Conservation (phyloP, 495 filamentous ascomycete species). For the Neurospora discreta region DNA sequence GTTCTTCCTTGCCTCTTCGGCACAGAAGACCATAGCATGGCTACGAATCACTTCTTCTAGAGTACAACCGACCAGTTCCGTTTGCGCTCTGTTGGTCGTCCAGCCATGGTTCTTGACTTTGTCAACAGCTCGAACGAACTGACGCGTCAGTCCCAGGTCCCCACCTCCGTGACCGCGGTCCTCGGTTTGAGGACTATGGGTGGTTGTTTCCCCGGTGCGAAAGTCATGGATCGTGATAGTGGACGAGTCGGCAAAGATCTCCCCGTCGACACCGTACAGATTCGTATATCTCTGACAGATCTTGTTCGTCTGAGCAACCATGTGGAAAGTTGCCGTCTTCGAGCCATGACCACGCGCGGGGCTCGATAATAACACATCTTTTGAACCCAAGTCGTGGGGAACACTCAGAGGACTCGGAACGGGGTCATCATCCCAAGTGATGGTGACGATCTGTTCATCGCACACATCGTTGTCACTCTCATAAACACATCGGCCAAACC, state of each 20-base stretch:
- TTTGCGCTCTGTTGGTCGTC: constrained; percentile 63
- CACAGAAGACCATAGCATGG: constrained; percentile 90
- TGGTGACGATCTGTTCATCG: constrained; percentile 81
- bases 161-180: constrained; percentile 72
- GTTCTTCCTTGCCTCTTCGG: constrained; percentile 68
- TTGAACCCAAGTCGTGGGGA: not conserved
- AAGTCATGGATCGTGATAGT: constrained; percentile 58
- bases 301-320: constrained; percentile 81
- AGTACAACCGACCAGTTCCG: constrained; percentile 62
- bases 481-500: constrained; percentile 92
- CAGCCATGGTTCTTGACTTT: constrained; percentile 61
- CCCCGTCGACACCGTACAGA: constrained; percentile 76
- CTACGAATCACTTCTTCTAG: constrained; percentile 77
- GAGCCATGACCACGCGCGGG: constrained; percentile 40
- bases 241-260: constrained; percentile 67
- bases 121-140: constrained; percentile 72
- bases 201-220: constrained; percentile 39
- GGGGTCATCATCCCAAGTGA: constrained; percentile 68
- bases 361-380: not conserved
- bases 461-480: constrained; percentile 85
- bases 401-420: constrained; percentile 6
- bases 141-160: constrained; percentile 66
- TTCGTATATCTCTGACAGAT: constrained; percentile 74
- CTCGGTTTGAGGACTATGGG: constrained; percentile 41
- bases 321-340: constrained; percentile 85